Conservation (phyloP, 371 early-diverging fungal species). For the Apophysomyces variabilis region DNA sequence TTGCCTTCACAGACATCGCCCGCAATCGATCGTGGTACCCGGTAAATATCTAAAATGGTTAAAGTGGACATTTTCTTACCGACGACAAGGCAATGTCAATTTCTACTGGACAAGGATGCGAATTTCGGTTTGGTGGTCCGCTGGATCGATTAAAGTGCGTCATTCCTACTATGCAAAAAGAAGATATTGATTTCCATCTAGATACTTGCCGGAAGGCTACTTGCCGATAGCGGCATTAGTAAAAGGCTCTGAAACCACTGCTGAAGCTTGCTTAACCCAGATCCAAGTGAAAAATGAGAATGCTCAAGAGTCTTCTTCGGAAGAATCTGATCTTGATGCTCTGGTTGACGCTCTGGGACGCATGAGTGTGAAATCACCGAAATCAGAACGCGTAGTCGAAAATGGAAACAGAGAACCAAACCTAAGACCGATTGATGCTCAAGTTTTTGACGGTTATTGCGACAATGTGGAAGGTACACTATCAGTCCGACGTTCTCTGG, state of each 20-base stretch:
- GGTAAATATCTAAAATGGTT: slow-evolving; percentile 23
- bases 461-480: not conserved
- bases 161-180: not conserved
- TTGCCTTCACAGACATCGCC: slow-evolving; percentile 64
- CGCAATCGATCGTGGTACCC: slow-evolving; percentile 58
- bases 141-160: slow-evolving; percentile 37
- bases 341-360: slow-evolving; percentile 20
- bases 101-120: slow-evolving; percentile 47
- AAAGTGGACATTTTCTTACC: not conserved
- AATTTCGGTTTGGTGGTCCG: slow-evolving; percentile 45
- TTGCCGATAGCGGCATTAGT: slow-evolving; percentile 26
- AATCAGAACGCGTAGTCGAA: slow-evolving; percentile 3
- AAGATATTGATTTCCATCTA: slow-evolving; percentile 9
- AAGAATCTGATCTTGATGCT: slow-evolving; percentile 13
- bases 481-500: not conserved
- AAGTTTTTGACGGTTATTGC: not conserved
- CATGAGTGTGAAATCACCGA: slow-evolving; percentile 18
- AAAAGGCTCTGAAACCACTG: not conserved
- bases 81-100: slow-evolving; percentile 39
- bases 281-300: slow-evolving; percentile 1
- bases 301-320: not conserved
- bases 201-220: slow-evolving; percentile 39
- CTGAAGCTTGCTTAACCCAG: slow-evolving; percentile 31
- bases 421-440: not conserved
- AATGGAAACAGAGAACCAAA: slow-evolving; percentile 17